A percentile compares a stretch with the other conserved stretches of the same genome.
These are phyloP conservation scores for Penicillium psychrosexuale DNA, from an alignment of 2,329 filamentous ascomycete species.

Conservation along the genomic window DNA sequence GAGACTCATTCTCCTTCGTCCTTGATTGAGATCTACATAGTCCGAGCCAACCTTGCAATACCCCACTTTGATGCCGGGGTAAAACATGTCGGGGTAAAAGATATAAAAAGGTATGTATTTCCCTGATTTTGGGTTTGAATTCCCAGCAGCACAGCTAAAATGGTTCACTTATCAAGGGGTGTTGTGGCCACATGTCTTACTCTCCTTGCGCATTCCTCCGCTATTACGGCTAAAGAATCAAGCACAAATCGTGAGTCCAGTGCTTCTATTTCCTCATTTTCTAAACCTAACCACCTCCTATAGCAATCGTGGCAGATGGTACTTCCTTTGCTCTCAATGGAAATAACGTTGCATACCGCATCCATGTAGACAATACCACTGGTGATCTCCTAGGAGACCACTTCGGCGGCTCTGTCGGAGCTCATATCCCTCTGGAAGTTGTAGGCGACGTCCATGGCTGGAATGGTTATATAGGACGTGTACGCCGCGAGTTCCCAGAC, in stretches of 20 bases:
- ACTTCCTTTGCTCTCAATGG: slow-evolving; percentile 58
- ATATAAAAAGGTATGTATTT: slow-evolving; percentile 2
- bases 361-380: slow-evolving; percentile 57
- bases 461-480: slow-evolving; percentile 50
- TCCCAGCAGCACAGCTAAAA: background rate
- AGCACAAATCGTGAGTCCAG: slow-evolving; percentile 1
- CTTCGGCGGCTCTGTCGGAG: slow-evolving; percentile 57
- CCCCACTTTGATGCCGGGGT: background rate
- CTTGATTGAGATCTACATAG: background rate
- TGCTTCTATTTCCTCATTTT: background rate
- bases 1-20: background rate
- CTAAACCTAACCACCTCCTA: background rate
- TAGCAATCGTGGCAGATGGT: slow-evolving; percentile 55
- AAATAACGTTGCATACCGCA: slow-evolving; percentile 58
- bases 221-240: background rate
- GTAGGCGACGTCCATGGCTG: slow-evolving; percentile 49
- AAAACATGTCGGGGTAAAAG: background rate
- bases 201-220: background rate
- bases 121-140: background rate
- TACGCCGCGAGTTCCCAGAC: slow-evolving; percentile 62
- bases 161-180: slow-evolving; percentile 1
- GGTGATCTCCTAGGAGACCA: slow-evolving; percentile 60
- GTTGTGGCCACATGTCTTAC: background rate
- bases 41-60: background rate
- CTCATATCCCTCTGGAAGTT: slow-evolving; percentile 48